Base-by-base conservation (phyloP, 1,284 basidiomycete genomes). In the Trametes sp. region DNA sequence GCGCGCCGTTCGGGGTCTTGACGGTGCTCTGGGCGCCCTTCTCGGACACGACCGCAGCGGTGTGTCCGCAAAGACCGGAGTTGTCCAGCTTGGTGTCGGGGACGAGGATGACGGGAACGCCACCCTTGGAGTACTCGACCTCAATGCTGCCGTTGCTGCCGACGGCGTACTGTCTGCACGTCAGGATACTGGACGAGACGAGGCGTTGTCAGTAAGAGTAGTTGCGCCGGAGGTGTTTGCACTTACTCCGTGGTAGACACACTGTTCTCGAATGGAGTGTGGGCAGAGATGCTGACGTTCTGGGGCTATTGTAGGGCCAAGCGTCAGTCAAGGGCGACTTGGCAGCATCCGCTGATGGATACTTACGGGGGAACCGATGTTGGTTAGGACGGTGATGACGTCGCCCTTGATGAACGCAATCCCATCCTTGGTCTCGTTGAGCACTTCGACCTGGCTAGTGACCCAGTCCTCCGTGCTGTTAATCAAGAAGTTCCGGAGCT, bases 371-470 rank as follows among this genome's bases (percentile, higher is more conserved):
- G 88, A 89, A 23, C 89, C 90, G 65, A 93, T 87, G 76, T 92
- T 94, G 21, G 92, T 95, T 68, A 93, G 70, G 33, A 93, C 79
- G 14, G 86, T 83, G 55, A 94, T 77, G 7, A 93, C 80, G 24
- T 84, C 78, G 11, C 92, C 93, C 73, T 93, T 94, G 73, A 86
- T 82, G 66, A 94, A 81, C 6, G 87, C 89, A 21, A 95, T 79
- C 50, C 88, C 87, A 63, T 84, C 77, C 13, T 78, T 71, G 38
- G 85, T 85, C n/a, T 79, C 74, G 16, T 84, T 81, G 24, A 94
- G 75, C 29, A 94, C 82, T 65, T 86, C 73, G 33, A 84, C 81
- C 38, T 80, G 76, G 51, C 86, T 81, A 35, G 83, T 80, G 9
- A 86, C 74, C 87, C 90, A 94, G 59, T 82, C 79, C 8, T 85